Conservation (phyloP, 176 grass and related monocot species). For the Avena atlantica region DNA sequence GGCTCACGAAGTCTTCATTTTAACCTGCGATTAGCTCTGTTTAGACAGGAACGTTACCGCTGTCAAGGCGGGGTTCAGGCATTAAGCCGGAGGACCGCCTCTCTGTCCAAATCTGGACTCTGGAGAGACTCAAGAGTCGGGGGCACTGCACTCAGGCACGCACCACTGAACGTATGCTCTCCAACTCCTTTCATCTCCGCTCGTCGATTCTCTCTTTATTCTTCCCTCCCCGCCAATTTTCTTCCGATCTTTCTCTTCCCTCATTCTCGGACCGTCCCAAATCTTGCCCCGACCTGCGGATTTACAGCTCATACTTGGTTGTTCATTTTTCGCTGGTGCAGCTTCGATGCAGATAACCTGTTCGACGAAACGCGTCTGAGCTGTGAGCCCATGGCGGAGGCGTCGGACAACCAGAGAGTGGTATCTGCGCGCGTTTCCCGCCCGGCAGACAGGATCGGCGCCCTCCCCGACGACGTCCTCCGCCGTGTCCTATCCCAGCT, state of each 20-base stretch:
- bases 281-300: neutral
- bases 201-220: neutral
- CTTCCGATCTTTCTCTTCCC: neutral
- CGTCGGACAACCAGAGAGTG: neutral
- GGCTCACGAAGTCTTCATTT: too few relatives aligned
- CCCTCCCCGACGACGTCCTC: neutral
- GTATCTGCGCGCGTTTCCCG: neutral
- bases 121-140: neutral
- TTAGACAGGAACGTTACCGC: too few relatives aligned
- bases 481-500: constrained; percentile 10
- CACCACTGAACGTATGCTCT: neutral
- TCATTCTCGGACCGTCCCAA: neutral
- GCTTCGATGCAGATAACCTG: constrained; percentile 8
- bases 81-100: too few relatives aligned
- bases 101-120: neutral
- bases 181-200: neutral
- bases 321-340: neutral
- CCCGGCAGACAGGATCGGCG: neutral
- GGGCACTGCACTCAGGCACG: neutral
- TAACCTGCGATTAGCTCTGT: too few relatives aligned
- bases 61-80: too few relatives aligned
- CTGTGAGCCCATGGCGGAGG: neutral
- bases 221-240: neutral
- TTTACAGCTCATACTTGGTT: neutral
- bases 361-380: constrained; percentile 20